Percentiles rank a stretch among this genome's conserved stretches.
phyloP scores from a whole-genome alignment of 768 basidiomycete genomes.

The Krasilnikovozyma curviuscula region DNA sequence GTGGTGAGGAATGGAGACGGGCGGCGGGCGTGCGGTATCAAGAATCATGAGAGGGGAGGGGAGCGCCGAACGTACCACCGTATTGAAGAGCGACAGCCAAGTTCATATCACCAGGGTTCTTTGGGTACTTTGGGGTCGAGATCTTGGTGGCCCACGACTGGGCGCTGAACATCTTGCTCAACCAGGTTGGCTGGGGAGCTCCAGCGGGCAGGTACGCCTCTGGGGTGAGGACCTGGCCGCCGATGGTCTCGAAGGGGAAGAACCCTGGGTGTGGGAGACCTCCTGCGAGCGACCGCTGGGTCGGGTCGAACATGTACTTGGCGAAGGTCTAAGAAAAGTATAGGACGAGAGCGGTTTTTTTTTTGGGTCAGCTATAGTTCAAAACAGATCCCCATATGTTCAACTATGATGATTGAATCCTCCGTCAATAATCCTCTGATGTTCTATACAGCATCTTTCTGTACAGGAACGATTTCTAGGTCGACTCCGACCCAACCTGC shows the following conservation, averaged over 20 bases:
- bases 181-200: slow-evolving; percentile 11
- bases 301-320: slow-evolving; percentile 5
- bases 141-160: slow-evolving; percentile 28
- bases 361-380: too few relatives aligned
- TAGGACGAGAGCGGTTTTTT: neutral
- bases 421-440: too few relatives aligned
- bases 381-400: too few relatives aligned
- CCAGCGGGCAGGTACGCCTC: slow-evolving; percentile 35
- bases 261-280: slow-evolving; percentile 5
- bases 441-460: too few relatives aligned
- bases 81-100: slow-evolving; percentile 55
- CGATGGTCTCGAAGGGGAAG: slow-evolving; percentile 44
- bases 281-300: slow-evolving; percentile 1
- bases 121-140: slow-evolving; percentile 41
- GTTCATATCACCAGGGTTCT: slow-evolving; percentile 29
- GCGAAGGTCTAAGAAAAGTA: neutral
- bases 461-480: too few relatives aligned
- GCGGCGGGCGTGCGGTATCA: neutral
- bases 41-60: neutral
- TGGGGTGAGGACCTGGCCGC: slow-evolving; percentile 35
- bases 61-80: slow-evolving; percentile 19
- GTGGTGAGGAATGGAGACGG: neutral
- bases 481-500: too few relatives aligned
- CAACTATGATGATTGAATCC: too few relatives aligned
- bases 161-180: slow-evolving; percentile 21